Base-by-base conservation (phyloP, 2,329 filamentous ascomycete genomes). In the Xylariaceae sp. region DNA sequence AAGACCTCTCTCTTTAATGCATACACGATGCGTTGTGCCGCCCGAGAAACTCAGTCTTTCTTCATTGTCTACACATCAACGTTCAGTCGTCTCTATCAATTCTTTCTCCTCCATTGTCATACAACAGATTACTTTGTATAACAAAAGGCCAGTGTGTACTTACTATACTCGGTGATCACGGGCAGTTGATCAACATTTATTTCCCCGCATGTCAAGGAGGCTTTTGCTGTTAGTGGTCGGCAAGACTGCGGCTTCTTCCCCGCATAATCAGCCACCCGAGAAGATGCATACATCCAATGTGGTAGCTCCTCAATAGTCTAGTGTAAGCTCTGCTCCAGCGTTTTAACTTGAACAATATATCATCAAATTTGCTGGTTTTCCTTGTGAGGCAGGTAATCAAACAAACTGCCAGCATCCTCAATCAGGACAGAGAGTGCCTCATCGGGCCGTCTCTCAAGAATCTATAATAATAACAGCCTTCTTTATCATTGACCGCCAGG, bases 1-100 rank as follows among this genome's bases (percentile, higher is more conserved):
- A 57, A 24, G 19, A 48, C 31, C 12, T 29, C 6, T 33, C 21
- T 62, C 51, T 37, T 61, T 31, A 36, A 21, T 65, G 67, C 66
- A 69, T 69, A 69, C 64, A 69, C 67, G 66, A 69, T 53, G 57
- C 40, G 61, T 56, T 21, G 66, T 68, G 64, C 53, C 40, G 43
- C 58, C 31, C 40, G 43, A 52, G 31, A 44, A n/a, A n/a, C n/a
- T n/a, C n/a, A n/a, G n/a, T n/a, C 40, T 11, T 39, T 41, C 16
- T 29, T 53, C 16, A 48, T 50, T 23, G 21, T 33, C 12, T 36
- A 43, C 5, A 24, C 17, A 58, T 55, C 40, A 28, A 14, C 11
- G 7, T 45, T 21, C 12, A 11, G 28, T 24, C 6, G 21, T 14
- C 14, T 44, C n/a, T 21, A 39, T 45, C 31, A 31, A 33, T 33